Conservation (phyloP, 2,329 filamentous ascomycete genomes). For the Apiospora malaysiana region DNA sequence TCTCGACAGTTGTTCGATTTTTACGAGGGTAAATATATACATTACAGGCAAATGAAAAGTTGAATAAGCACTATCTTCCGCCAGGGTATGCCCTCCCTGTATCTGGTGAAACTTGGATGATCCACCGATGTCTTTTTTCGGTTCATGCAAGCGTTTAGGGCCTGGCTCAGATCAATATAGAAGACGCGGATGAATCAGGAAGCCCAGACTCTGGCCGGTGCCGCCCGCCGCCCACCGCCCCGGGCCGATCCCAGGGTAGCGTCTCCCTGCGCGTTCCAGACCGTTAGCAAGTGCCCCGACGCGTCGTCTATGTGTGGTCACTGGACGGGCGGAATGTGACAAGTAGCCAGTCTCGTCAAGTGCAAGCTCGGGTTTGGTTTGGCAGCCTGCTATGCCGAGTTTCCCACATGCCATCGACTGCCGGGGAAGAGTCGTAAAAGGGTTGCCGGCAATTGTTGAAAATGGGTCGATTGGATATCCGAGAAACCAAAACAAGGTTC, state of each 20-base stretch:
- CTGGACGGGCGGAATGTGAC: not conserved
- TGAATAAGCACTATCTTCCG: not conserved
- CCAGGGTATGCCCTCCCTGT: not conserved
- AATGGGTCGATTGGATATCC: too few species aligned
- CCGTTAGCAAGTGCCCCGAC: not conserved
- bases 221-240: not conserved
- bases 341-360: too few species aligned
- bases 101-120: not conserved
- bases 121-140: not conserved
- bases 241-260: not conserved
- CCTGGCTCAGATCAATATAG: not conserved
- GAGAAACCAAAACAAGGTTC: too few species aligned
- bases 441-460: too few species aligned
- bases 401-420: too few species aligned
- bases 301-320: not conserved
- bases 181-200: not conserved
- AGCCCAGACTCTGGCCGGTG: not conserved
- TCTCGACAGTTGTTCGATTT: not conserved
- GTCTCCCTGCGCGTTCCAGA: not conserved
- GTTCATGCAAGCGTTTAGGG: not conserved
- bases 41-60: not conserved
- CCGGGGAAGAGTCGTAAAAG: too few species aligned
- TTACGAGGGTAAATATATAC: not conserved
- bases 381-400: too few species aligned
- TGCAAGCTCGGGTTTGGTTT: too few species aligned